Base-by-base conservation (phyloP, 2,329 filamentous ascomycete species). In the Ophiocordyceps sinensis region DNA sequence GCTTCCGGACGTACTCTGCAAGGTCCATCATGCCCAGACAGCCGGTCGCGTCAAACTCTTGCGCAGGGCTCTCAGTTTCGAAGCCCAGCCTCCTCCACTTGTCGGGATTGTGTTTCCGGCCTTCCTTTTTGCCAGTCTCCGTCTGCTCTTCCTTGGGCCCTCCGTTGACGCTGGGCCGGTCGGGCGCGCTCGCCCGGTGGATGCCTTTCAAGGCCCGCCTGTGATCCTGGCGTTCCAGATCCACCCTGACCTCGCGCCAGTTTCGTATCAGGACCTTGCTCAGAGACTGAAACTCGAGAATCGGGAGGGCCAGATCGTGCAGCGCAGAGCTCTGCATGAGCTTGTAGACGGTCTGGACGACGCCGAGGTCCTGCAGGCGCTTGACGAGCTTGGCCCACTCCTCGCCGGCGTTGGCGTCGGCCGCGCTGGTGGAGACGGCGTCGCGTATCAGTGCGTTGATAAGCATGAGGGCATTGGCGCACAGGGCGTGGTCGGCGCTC, bases 361-460 rank as follows among this genome's bases (percentile, higher is more conserved):
- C 77, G 1, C 89, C 91, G 28, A 96, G 65, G 61, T 96, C 89
- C 60, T 96, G 91, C 49, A 98, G 63, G 48, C 80, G 74, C 66
- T 94, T 94, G 60, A 98, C 88, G 53, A 96, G 93, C 53, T 85
- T 91, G 38, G 87, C 85, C 88, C 91, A 96, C 53, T 96, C 89
- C 45, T 85, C 79, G 13, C 58, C 55, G 41, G 54, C 51, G 13
- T 44, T 46, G 8, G 48, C 43, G 36, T 51, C 45, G 44, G 80
- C 74, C 36, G 70, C 69, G 40, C 89, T 85, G 53, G 75, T 79
- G 26, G 83, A 82, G 40, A 96, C 79, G 5, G 87, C 84, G 59
- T 98, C 91, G 40, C 91, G 76, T 67, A 96, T 94, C 37, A 98
- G 70, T 1, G 89, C 86, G 58, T 98, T 98, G 60, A 98, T 85